Evolutionary conservation across 257 asterid species (phyloP).

Genomic region (Solanum virginianum): DNA sequence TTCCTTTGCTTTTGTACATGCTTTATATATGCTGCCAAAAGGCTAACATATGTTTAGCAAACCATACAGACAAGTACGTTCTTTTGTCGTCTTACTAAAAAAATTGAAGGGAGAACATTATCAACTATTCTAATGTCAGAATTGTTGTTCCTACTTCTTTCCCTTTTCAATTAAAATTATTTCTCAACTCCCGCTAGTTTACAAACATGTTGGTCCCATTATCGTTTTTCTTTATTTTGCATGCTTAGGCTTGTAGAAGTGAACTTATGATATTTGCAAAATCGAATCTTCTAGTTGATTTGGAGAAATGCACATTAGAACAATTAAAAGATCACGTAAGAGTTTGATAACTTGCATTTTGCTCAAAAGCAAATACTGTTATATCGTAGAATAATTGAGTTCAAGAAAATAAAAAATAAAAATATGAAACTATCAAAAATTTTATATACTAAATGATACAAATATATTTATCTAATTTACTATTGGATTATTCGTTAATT

Average conservation of each 20-base stretch:
- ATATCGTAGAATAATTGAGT: too few relatives aligned
- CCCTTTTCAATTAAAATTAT: too few relatives aligned
- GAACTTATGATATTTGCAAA: background rate
- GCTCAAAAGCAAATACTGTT: too few relatives aligned
- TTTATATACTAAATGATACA: too few relatives aligned
- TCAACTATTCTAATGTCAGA: background rate
- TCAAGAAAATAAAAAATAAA: too few relatives aligned
- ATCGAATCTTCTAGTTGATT: background rate
- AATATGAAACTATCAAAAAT: too few relatives aligned
- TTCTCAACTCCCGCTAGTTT: background rate
- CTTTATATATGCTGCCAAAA: background rate
- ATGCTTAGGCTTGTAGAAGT: background rate
- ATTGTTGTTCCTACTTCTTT: too few relatives aligned
- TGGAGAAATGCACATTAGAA: background rate
- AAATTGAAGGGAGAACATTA: background rate
- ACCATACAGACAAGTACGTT: background rate
- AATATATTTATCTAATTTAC: too few relatives aligned
- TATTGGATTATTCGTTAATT: too few relatives aligned
- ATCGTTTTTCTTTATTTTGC: background rate
- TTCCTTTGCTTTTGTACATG: background rate
- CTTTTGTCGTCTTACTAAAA: background rate
- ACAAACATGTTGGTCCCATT: background rate
- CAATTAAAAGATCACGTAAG: background rate
- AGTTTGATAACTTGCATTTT: background rate
- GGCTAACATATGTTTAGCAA: background rate